Conservation (phyloP, 768 basidiomycete genomes). For the Coprinellus micaceus region DNA sequence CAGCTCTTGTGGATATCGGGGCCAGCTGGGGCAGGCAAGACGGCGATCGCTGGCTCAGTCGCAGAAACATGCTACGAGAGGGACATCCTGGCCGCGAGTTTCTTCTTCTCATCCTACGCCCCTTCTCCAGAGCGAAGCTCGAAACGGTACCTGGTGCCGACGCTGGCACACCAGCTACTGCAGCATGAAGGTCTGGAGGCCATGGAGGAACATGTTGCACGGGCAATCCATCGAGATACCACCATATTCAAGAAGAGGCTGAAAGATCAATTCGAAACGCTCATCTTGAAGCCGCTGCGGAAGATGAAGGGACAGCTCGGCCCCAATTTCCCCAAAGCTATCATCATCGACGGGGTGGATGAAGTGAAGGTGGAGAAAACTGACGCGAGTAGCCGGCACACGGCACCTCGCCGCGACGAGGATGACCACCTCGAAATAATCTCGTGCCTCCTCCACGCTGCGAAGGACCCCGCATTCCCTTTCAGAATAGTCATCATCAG, state of each 20-base stretch:
- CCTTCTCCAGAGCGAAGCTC: no score
- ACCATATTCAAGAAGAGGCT: conserved; percentile 2
- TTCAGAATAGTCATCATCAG: not conserved
- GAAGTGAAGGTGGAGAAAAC: not conserved
- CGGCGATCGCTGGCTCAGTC: conserved; percentile 6
- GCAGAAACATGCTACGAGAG: not conserved
- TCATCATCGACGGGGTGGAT: conserved; percentile 10
- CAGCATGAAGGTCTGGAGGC: no score
- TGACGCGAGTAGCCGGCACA: no score
- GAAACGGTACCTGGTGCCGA: no score
- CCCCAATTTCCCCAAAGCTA: not conserved
- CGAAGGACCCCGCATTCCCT: not conserved
- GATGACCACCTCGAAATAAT: not conserved
- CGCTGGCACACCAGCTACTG: no score
- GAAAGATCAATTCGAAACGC: conserved; percentile 3
- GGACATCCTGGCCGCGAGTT: conserved; percentile 3
- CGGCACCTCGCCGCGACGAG: no score
- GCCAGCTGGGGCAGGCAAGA: conserved; percentile 7
- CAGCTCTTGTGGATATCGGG: conserved; percentile 7
- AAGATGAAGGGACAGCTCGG: no score
- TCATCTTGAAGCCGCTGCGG: conserved; percentile 2
- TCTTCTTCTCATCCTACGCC: no score
- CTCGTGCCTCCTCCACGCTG: not conserved
- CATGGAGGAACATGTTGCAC: not conserved
- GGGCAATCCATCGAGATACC: not conserved